Base-by-base conservation (phyloP, 2,329 filamentous ascomycete genomes). In the Clarireedia paspali region DNA sequence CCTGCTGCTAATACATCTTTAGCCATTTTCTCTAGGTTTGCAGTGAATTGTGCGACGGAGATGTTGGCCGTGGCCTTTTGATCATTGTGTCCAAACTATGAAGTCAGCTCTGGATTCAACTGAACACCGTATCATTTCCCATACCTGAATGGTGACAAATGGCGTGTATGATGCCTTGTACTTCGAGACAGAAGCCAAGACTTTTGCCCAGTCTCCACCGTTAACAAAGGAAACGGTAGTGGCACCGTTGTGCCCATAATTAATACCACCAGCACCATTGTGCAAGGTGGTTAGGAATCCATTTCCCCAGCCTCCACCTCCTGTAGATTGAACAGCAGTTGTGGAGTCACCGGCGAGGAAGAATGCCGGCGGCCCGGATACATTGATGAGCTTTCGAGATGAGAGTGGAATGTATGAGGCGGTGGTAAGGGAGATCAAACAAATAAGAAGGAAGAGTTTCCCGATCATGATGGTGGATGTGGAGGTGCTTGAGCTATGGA, bases 31-130 rank as follows among this genome's bases (percentile, higher is more conserved):
- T 69, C 68, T 0, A 80, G 70, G 39, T 79, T 79, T 1, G 64
- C 64, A 15, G 68, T 68, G 66, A 73, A 79, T n/a, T 65, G 26
- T 0, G 46, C 56, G 24, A 77, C 58, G 1, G 64, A 66, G 26
- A 80, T 70, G 46, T 71, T 72, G 3, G 69, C 70, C 0, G 63
- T 67, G 1, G 67, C 9, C 58, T 79, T 79, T 58, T 79, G 76
- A 63, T 80, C 77, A 57, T 80, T 80, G 64, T 80, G 76, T 10
- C 77, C 77, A 53, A 79, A 79, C 64, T 67, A 62, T 1, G 1
- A 9, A 9, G 24, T 40, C 26, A 49, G n/a, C 6, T n/a, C n/a
- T 3, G 12, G 12, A 12, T 23, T 5, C 12, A 17, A n/a, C 4
- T 42, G 3, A 24, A 7, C 6, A 5, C 2, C 17, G 24, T 3